A percentile compares a stretch with the other conserved stretches of the same genome.
Evolutionary conservation across 139 green algal genomes (phyloP).

Genomic region (Haematococcus sp.): DNA sequence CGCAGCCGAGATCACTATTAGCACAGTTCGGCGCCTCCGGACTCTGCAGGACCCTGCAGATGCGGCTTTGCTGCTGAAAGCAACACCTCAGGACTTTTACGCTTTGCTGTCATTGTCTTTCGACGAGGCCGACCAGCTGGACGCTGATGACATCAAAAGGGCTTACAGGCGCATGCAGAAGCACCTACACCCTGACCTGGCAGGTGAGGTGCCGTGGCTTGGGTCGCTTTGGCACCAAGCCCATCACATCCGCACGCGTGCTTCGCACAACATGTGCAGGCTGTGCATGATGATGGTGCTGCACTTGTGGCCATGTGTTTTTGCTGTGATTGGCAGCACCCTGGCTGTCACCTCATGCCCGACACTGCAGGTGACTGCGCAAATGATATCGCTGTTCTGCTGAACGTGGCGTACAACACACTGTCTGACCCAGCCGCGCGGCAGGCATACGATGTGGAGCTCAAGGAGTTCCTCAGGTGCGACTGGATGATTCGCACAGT

Average conservation of each 20-base stretch:
- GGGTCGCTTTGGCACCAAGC: not conserved
- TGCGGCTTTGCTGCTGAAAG: no score
- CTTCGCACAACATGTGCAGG: no score
- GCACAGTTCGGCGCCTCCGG: no score
- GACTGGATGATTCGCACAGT: no score
- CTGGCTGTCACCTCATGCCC: no score
- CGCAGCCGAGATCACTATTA: no score
- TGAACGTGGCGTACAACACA: slow-evolving; percentile 6
- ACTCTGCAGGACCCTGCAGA: no score
- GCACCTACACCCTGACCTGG: not conserved
- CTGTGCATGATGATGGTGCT: no score
- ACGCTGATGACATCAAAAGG: not conserved
- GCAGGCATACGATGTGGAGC: slow-evolving; percentile 2
- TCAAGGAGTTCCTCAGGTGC: slow-evolving; percentile 8
- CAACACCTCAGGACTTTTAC: slow-evolving; percentile 5
- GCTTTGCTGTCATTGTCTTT: not conserved
- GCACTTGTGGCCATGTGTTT: no score
- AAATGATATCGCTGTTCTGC: not conserved
- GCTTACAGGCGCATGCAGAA: slow-evolving; percentile 6
- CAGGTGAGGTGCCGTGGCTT: not conserved
- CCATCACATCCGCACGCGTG: no score
- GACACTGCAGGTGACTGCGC: not conserved
- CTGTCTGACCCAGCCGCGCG: slow-evolving; percentile 2
- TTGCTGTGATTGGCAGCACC: no score
- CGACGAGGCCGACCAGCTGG: not conserved